These are phyloP conservation scores for Lactarius psammicola DNA, from an alignment of 768 basidiomycete species.

Conservation along the genomic window DNA sequence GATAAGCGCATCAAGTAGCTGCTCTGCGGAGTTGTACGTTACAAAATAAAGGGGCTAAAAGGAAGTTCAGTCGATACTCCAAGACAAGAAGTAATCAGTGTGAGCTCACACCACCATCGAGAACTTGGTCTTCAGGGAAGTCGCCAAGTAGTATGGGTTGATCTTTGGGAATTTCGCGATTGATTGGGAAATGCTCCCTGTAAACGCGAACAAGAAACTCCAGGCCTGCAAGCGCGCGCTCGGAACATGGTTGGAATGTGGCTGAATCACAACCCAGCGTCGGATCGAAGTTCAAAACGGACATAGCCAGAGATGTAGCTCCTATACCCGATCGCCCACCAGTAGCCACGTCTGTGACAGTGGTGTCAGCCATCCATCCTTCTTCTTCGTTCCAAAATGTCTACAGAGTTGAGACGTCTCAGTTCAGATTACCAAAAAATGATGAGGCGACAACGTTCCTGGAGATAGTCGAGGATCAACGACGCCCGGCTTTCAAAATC, in stretches of 20 bases:
- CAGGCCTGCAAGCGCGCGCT: slow-evolving; percentile 8
- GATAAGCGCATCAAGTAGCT: neutral
- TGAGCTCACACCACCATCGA: slow-evolving; percentile 11
- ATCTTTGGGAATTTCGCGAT: neutral
- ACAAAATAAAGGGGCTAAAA: neutral
- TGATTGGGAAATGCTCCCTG: slow-evolving; percentile 13
- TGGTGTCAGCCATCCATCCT: slow-evolving; percentile 17
- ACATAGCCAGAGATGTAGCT: neutral
- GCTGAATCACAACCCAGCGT: slow-evolving; percentile 18
- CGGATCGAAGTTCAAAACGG: slow-evolving; percentile 21
- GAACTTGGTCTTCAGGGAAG: slow-evolving; percentile 14
- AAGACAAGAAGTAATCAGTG: too few relatives aligned
- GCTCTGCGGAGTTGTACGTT: slow-evolving; percentile 12
- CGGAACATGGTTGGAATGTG: too few relatives aligned
- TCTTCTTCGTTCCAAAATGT: too few relatives aligned
- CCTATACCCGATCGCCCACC: neutral
- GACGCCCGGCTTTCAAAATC: too few relatives aligned
- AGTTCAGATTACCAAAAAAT: too few relatives aligned
- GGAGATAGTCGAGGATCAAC: too few relatives aligned
- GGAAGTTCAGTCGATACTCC: too few relatives aligned
- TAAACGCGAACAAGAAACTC: slow-evolving; percentile 10
- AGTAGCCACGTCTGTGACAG: slow-evolving; percentile 8
- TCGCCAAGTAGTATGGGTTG: slow-evolving; percentile 9
- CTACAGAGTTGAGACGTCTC: too few relatives aligned
- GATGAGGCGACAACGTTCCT: too few relatives aligned